Base-by-base conservation (phyloP, 495 filamentous ascomycete genomes). In the Evansstolkia leycettana region DNA sequence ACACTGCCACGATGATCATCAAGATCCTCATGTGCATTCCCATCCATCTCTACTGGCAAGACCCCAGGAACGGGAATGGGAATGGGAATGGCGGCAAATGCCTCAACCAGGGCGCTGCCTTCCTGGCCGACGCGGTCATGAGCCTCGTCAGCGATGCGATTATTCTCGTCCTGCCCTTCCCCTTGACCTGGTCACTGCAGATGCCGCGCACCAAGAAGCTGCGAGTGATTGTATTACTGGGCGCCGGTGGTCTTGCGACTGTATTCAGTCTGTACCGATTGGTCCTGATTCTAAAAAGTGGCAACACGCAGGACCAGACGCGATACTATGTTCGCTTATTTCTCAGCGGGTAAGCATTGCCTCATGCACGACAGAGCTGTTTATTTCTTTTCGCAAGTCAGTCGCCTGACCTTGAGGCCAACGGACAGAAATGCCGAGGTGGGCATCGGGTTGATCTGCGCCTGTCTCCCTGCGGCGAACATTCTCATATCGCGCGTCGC, bases 381-480 rank as follows among this genome's bases (percentile, higher is more conserved):
- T n/a, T n/a, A n/a, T n/a, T n/a, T n/a, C n/a, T n/a, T n/a, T n/a
- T n/a, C n/a, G n/a, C n/a, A n/a, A n/a, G n/a, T n/a, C n/a, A n/a
- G n/a, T n/a, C n/a, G n/a, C n/a, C n/a, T n/a, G n/a, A n/a, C n/a
- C n/a, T n/a, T n/a, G n/a, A n/a, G n/a, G n/a, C n/a, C n/a, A n/a
- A n/a, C n/a, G n/a, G n/a, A n/a, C 15, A 67, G 64, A 9, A 65
- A 64, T 27, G 64, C 63, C 33, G 64, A 70, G 46, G 59, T 56
- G 25, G 60, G 58, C 19, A 45, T 69, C 25, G 65, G 62, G 11
- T 34, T 69, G n/a, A 64, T 69, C 36, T 66, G 64, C 33, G 64
- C 64, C 18, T 66, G 65, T 42, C 51, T 67, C 2, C 65, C 65
- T 0, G 28, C 28, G 5, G 5, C 12, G 4, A 6, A 5, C 11